Conservation (phyloP, 768 basidiomycete species). For the Suillus brevipes region DNA sequence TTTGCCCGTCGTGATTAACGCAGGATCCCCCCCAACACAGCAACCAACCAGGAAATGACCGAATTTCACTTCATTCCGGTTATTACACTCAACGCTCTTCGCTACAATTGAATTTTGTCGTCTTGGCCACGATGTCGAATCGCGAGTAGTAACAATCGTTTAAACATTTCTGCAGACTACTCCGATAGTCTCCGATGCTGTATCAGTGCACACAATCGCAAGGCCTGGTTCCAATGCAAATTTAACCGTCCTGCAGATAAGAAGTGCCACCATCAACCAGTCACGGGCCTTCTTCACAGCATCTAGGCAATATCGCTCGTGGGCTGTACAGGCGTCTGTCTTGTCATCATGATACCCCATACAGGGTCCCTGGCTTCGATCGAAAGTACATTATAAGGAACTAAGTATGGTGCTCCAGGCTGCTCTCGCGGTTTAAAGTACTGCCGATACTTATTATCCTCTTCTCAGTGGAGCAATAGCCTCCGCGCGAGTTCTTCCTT, state of each 20-base stretch:
- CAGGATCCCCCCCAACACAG: not conserved
- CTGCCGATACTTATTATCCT: not conserved
- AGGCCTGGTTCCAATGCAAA: not conserved
- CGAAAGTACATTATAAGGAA: too few species aligned
- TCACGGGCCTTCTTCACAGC: not conserved
- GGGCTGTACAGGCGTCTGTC: not conserved
- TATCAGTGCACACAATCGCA: not conserved
- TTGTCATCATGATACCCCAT: too few species aligned
- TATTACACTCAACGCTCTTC: not conserved
- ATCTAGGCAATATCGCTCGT: not conserved
- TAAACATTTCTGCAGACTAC: not conserved
- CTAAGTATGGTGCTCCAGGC: not conserved
- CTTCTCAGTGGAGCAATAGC: not conserved
- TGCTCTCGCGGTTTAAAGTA: not conserved
- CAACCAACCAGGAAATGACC: not conserved
- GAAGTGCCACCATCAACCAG: not conserved
- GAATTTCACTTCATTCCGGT: not conserved
- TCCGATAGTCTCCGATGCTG: not conserved
- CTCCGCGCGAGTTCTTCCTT: not conserved
- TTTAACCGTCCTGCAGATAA: not conserved
- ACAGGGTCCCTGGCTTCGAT: too few species aligned
- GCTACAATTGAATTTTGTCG: not conserved
- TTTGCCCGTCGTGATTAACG: not conserved
- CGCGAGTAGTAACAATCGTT: not conserved
- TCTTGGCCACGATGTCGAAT: not conserved